Percentiles rank a stretch among this genome's conserved stretches.
These are phyloP conservation scores for Hypoxylon lienhwacheense DNA, from an alignment of 495 filamentous ascomycete species.

Conservation along the genomic window DNA sequence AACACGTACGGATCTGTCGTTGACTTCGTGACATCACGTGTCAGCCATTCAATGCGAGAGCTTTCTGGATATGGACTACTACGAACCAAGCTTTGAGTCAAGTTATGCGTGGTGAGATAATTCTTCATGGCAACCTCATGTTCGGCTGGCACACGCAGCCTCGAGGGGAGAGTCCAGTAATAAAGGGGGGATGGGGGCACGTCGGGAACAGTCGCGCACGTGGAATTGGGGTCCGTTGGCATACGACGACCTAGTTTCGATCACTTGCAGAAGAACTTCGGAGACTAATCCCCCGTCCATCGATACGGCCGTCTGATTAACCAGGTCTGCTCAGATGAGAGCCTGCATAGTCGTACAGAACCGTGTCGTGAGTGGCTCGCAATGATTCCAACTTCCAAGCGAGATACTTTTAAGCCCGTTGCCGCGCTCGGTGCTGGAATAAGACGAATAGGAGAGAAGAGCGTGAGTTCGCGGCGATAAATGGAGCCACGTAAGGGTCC, in stretches of 20 bases:
- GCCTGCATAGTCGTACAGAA: too few relatives aligned
- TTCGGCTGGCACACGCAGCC: conserved; percentile 1
- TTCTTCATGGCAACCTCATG: conserved; percentile 5
- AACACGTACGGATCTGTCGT: not conserved
- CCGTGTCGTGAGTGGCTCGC: conserved; percentile 8
- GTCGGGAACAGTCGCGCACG: conserved; percentile 12
- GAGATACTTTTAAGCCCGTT: not conserved
- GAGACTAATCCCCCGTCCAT: conserved; percentile 11
- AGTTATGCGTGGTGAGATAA: conserved; percentile 14
- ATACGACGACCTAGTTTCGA: conserved; percentile 22
- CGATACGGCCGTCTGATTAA: conserved; percentile 2
- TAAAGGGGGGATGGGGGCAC: not conserved
- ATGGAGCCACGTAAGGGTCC: conserved; percentile 35
- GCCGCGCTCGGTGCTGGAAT: not conserved
- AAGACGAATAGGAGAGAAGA: conserved; percentile 13
- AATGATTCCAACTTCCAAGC: conserved; percentile 11
- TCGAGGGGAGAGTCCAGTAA: not conserved
- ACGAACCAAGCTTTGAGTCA: not conserved
- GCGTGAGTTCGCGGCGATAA: conserved; percentile 4
- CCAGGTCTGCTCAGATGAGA: not conserved
- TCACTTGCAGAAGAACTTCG: conserved; percentile 21
- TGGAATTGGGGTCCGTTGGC: conserved; percentile 24
- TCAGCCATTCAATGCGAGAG: conserved; percentile 10
- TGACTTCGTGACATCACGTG: conserved; percentile 17
- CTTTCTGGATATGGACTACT: conserved; percentile 3